Percentiles rank a stretch among this genome's conserved stretches.
Evolutionary conservation across 1,284 basidiomycete species (phyloP).

Genomic region (Microbotryum silenes-acaulis): DNA sequence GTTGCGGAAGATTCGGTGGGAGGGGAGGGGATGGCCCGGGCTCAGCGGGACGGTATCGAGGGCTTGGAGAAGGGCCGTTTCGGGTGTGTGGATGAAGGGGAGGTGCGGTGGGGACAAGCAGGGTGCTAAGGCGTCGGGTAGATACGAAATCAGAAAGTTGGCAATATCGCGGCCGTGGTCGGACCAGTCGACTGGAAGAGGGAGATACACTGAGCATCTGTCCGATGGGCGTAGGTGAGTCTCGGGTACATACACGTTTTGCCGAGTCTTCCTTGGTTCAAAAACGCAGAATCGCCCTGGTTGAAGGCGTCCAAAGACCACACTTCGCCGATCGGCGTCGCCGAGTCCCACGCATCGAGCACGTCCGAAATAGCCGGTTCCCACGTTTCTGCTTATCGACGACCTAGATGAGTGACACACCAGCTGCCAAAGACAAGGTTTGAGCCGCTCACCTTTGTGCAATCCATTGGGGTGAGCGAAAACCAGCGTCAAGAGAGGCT

Average conservation of each 20-base stretch:
- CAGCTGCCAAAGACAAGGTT: neutral
- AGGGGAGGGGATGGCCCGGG: neutral
- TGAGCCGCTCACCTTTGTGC: constrained; percentile 54
- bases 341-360: constrained; percentile 27
- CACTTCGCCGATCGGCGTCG: constrained; percentile 55
- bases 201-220: neutral
- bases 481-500: constrained; percentile 53
- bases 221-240: neutral
- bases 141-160: constrained; percentile 57
- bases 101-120: constrained; percentile 2
- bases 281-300: constrained; percentile 62
- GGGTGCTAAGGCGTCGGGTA: constrained; percentile 39
- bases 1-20: constrained; percentile 38
- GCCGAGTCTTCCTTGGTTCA: constrained; percentile 54
- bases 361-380: constrained; percentile 54
- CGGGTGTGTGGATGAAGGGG: neutral
- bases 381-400: constrained; percentile 50
- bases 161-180: constrained; percentile 63
- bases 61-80: neutral
- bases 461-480: constrained; percentile 73
- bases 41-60: constrained; percentile 15
- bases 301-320: constrained; percentile 71
- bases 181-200: constrained; percentile 54
- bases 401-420: neutral
- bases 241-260: constrained; percentile 49